Conservation (phyloP, 2,329 filamentous ascomycete species). For the Cryphonectria naterciae region DNA sequence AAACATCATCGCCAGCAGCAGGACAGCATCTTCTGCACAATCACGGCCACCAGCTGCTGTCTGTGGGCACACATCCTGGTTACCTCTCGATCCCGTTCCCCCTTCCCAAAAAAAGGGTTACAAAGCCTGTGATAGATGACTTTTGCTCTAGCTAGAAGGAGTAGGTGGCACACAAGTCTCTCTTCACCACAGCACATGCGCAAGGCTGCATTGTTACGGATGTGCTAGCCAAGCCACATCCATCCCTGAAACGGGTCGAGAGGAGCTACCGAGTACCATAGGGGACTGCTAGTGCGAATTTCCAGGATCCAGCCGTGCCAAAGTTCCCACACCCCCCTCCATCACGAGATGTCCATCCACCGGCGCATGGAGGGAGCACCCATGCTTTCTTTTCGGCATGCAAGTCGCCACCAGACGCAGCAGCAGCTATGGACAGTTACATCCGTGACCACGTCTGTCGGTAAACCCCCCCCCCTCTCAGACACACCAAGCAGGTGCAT, state of each 20-base stretch:
- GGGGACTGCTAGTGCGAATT: constrained; percentile 12
- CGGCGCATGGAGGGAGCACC: constrained; percentile 9
- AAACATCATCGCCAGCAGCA: not conserved
- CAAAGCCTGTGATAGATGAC: not conserved
- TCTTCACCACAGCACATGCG: constrained; percentile 21
- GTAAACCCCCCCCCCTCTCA: constrained; percentile 21
- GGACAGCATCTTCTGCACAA: not conserved
- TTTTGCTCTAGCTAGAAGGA: constrained; percentile 21
- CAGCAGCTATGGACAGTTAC: constrained; percentile 38
- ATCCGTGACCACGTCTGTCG: constrained; percentile 38
- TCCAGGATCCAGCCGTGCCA: constrained; percentile 17
- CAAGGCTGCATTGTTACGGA: constrained; percentile 29
- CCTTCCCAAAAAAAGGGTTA: not conserved
- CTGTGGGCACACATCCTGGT: not conserved
- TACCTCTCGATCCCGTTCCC: not conserved
- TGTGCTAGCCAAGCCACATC: constrained; percentile 19
- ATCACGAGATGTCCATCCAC: constrained; percentile 20
- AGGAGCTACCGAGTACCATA: constrained; percentile 11
- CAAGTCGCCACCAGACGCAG: constrained; percentile 34
- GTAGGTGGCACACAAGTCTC: constrained; percentile 27
- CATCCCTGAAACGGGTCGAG: constrained; percentile 24
- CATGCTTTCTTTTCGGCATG: constrained; percentile 24
- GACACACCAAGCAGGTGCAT: constrained; percentile 6
- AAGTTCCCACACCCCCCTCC: constrained; percentile 16
- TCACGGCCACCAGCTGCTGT: not conserved